Evolutionary conservation across 2,329 filamentous ascomycete genomes (phyloP), one percentile per base, ranked within the genome.

Genomic region (Xylaria sp.): DNA sequence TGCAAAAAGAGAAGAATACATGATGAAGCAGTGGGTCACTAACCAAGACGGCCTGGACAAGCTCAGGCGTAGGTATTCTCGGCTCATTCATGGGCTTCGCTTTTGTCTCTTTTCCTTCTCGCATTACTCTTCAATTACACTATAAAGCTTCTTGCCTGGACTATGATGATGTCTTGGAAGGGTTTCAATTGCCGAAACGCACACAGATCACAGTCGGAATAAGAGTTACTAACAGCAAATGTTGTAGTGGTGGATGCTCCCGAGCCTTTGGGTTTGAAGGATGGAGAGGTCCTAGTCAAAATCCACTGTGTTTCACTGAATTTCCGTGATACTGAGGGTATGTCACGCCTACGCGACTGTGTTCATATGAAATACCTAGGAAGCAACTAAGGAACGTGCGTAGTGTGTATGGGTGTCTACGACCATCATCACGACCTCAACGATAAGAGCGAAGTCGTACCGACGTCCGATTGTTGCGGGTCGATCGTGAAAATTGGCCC

Each of bases 401-500:
- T 41, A 90, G 90, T 92, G 23, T 84, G 83, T 75, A 89, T 86
- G 82, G 91, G 91, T 37, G 82, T 88, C 13, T 93, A 92, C 81
- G 88, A 84, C 76, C 89, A 92, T 79, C 89, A 92, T 81, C 84
- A 86, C 73, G 83, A 84, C 3, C 80, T 88, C 55, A 69, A 78
- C 15, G 72, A 78, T 51, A 79, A 77, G 68, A 70, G 78, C 62
- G 63, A 83, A 65, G 74, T 92, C 13, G 88, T 92, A 1, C 90
- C 90, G 1, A 90, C 88, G 78, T 91, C 89, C 25, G 91, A 93
- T 79, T 91, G 91, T 84, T 91, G 89, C 79, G 91, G 91, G 54
- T 83, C 84, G 9, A 82, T 93, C 55, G 81, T 87, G 1, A 78
- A 83, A 15, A 74, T 86, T 37, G 86, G 87, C 41, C 77, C 82